Evolutionary conservation across 306 rosid species (phyloP).

Genomic region (Casuarina cunninghamiana): DNA sequence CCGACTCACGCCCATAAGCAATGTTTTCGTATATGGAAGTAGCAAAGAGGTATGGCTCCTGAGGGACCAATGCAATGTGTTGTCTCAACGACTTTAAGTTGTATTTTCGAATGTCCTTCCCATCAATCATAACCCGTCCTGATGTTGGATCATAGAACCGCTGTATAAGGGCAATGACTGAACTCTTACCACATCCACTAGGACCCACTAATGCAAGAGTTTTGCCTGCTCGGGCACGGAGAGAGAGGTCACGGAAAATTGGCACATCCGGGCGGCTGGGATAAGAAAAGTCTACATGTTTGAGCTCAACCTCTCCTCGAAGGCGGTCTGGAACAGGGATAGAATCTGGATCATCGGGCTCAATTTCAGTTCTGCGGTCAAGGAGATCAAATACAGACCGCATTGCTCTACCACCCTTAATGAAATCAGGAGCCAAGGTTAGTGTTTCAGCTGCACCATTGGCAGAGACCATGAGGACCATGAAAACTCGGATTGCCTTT

Average conservation of each 20-base stretch:
- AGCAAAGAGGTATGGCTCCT: constrained; percentile 92
- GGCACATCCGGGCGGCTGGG: constrained; percentile 91
- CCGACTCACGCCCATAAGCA: constrained; percentile 91
- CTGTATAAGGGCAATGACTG: constrained; percentile 77
- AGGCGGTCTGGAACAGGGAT: constrained; percentile 78
- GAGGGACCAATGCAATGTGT: constrained; percentile 93
- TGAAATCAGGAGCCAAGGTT: constrained; percentile 96
- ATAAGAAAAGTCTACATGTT: constrained; percentile 89
- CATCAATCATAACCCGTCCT: constrained; percentile 83
- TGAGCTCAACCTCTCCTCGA: constrained; percentile 93
- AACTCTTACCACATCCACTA: constrained; percentile 98
- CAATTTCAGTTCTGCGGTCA: constrained; percentile 96
- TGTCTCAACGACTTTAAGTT: constrained; percentile 87
- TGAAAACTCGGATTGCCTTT: constrained; percentile 78
- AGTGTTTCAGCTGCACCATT: constrained; percentile 98
- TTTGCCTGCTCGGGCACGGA: constrained; percentile 95
- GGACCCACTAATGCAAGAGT: constrained; percentile 98
- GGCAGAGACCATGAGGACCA: constrained; percentile 94
- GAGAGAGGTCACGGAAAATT: constrained; percentile 78
- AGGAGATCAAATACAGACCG: constrained; percentile 92
- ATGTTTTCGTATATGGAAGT: constrained; percentile 83
- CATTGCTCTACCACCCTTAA: constrained; percentile 98
- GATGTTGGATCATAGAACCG: constrained; percentile 94
- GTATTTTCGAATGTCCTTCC: constrained; percentile 89
- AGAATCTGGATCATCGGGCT: constrained; percentile 85